A percentile compares a stretch with the other conserved stretches of the same genome.
Evolutionary conservation across 257 asterid species (phyloP).

Genomic region (Solanum sejunctum): DNA sequence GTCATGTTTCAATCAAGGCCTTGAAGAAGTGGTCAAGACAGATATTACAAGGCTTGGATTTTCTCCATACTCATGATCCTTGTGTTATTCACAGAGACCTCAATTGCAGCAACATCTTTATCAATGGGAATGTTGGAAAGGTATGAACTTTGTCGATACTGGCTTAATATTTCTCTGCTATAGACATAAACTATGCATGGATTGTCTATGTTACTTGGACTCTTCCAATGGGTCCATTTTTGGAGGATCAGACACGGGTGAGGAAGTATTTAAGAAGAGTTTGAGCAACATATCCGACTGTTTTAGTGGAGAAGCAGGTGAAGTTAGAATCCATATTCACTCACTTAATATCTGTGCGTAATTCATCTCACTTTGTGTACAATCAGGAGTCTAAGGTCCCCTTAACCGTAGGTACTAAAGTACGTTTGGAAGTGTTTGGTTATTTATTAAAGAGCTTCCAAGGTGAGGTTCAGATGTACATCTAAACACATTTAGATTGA

Average conservation of each 20-base stretch:
- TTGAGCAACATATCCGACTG: background rate
- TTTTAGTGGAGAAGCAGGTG: background rate
- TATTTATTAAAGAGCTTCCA: background rate
- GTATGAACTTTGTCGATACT: background rate
- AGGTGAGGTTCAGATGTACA: background rate
- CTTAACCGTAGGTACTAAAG: background rate
- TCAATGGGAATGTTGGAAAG: slow-evolving; percentile 21
- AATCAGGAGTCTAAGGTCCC: no score
- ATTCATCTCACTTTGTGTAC: background rate
- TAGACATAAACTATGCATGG: background rate
- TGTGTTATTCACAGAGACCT: slow-evolving; percentile 19
- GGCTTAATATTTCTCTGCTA: background rate
- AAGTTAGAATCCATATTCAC: background rate
- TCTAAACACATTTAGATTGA: background rate
- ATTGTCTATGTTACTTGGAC: no score
- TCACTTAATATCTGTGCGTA: background rate
- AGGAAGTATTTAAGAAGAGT: no score
- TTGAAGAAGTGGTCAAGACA: slow-evolving; percentile 16
- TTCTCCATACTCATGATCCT: slow-evolving; percentile 17
- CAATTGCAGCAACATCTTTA: slow-evolving; percentile 20
- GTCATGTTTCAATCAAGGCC: slow-evolving; percentile 17
- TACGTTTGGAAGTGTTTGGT: background rate
- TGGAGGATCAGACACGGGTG: no score
- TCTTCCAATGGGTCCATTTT: no score
- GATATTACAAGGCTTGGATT: slow-evolving; percentile 12